Base-by-base conservation (phyloP, 2,329 filamentous ascomycete species). In the Xylaria sp. region DNA sequence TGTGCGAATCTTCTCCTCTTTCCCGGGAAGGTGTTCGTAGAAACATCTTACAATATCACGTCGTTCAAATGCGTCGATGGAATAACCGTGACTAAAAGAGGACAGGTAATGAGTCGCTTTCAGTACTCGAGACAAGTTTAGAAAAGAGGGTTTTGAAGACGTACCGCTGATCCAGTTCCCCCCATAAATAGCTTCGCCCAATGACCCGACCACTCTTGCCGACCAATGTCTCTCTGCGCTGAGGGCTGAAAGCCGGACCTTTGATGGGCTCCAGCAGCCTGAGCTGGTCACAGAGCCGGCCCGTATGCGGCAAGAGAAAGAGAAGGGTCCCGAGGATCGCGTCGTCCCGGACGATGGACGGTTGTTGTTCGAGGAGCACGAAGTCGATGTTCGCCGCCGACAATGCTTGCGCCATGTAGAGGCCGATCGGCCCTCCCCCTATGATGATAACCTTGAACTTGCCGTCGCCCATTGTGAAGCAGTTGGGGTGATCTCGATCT, bases 391-490 rank as follows among this genome's bases (percentile, higher is more conserved):
- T 44, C 7, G 52, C 52, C 41, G 29, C 34, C n/a, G 13, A 7
- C 17, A 54, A 16, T 8, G 45, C 41, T 40, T 54, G 52, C 4
- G 52, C 46, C 41, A 46, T 20, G 21, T 42, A 44, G 45, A 54
- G 17, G 17, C 52, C 46, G 11, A 54, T 46, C 2, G 52, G 52
- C 16, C 52, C 52, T 21, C 40, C 52, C 16, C 52, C 52, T 24
- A 54, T 46, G 40, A 54, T 54, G 18, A 54, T 37, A 38, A 50
- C 52, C 8, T 46, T 46, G 22, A 54, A 54, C n/a, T 46, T 39
- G 24, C 11, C 24, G 24, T 6, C 24, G 11, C 24, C 24, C 24
- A 26, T 26, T 26, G 24, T 26, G 5, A 26, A 26, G 24, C 11
- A 11, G 24, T 26, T 26, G 24, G 11, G 24, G 24, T 26, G 24